These are phyloP conservation scores for Lachnellula arida DNA, from an alignment of 2,329 filamentous ascomycete genomes.

Conservation along the genomic window DNA sequence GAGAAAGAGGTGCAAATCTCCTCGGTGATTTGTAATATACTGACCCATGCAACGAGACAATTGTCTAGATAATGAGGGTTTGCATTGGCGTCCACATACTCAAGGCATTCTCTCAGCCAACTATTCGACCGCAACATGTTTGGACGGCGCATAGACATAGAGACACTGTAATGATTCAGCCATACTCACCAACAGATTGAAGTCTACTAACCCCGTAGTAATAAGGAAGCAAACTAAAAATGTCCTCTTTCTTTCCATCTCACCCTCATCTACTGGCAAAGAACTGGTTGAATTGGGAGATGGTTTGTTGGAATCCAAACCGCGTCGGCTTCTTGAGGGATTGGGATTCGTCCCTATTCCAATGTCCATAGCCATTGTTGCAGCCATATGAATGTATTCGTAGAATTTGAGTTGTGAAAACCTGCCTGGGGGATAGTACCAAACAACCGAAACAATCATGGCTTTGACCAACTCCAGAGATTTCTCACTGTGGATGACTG, in stretches of 20 bases:
- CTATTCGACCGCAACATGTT: slow-evolving; percentile 37
- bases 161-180: slow-evolving; percentile 28
- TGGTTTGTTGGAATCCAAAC: not conserved
- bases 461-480: slow-evolving; percentile 45
- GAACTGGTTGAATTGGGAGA: not conserved
- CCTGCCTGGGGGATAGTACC: slow-evolving; percentile 42
- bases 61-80: slow-evolving; percentile 32
- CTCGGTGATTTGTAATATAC: slow-evolving; percentile 44
- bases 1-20: slow-evolving; percentile 48
- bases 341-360: slow-evolving; percentile 20
- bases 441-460: slow-evolving; percentile 41
- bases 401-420: slow-evolving; percentile 42
- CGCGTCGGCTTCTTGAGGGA: slow-evolving; percentile 8
- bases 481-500: slow-evolving; percentile 43
- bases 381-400: slow-evolving; percentile 45
- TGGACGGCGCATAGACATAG: slow-evolving; percentile 37
- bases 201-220: slow-evolving; percentile 24
- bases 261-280: slow-evolving; percentile 6
- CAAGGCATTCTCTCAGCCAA: slow-evolving; percentile 38
- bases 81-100: slow-evolving; percentile 33
- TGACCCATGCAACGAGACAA: slow-evolving; percentile 35
- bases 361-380: slow-evolving; percentile 38
- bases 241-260: slow-evolving; percentile 34
- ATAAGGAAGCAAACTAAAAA: slow-evolving; percentile 36
- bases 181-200: not conserved